Base-by-base conservation (phyloP, 1,284 basidiomycete genomes). In the Trichosporon sp. region DNA sequence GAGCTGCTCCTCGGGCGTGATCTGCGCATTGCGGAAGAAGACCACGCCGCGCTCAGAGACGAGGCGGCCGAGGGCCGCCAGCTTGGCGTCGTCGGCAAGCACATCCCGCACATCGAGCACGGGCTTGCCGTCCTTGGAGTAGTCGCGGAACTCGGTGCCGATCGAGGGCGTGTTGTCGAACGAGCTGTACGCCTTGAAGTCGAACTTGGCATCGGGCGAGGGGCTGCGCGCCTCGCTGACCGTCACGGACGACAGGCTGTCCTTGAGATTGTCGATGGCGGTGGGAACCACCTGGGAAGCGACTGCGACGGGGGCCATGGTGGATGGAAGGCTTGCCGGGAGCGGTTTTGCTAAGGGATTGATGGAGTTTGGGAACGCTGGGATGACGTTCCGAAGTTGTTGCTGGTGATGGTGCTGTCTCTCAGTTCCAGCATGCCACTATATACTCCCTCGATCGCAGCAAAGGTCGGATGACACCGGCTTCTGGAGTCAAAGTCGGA, bases 31-130 rank as follows among this genome's bases (percentile, higher is more conserved):
- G 27, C 84, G 82, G 83, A 89, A 88, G 78, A 89, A 88, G 21
- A 87, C 86, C 58, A 89, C 88, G 16, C 87, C 87, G 33, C 87
- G 86, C 63, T 87, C 84, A 2, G 86, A 85, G 60, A 88, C 80
- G 62, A 76, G 69, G 36, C 70, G 65, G n/a, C 71, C 75, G 2
- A 77, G 69, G 7, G 73, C 74, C 29, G 59, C 68, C 36, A 76
- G 64, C 54, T 71, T 70, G 13, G 46, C 63, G 11, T 71, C 69
- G 44, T 74, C 69, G 16, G 56, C 66, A 16, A 77, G 65, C 2
- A 77, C 61, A 14, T 73, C 69, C 23, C 63, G 65, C 61, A 76
- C 73, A 33, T 62, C 56, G 10, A 75, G 66, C 4, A 61, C 61
- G 2, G 73, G 71, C 46, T 69, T 68, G 32, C 67, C 70, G 32